phyloP scores from a whole-genome alignment of 1,139 yeast genomes.

The Pichia sp. region DNA sequence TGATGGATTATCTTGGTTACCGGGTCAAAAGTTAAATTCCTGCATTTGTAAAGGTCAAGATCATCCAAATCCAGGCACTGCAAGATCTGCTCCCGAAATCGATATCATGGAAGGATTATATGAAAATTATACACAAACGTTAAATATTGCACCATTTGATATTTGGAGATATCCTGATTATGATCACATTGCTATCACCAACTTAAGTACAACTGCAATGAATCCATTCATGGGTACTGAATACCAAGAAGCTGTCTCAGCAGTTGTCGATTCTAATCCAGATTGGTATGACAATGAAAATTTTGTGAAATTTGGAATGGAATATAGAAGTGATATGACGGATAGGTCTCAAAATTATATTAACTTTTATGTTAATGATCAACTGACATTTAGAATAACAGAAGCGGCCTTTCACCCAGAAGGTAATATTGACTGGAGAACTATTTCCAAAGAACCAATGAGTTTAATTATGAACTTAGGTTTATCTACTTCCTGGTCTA shows the following conservation, averaged over 20 bases:
- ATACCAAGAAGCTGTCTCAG: slow-evolving; percentile 59
- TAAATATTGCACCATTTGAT: slow-evolving; percentile 61
- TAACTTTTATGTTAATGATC: slow-evolving; percentile 63
- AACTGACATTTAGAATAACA: slow-evolving; percentile 50
- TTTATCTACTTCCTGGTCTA: slow-evolving; percentile 60
- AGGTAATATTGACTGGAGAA: slow-evolving; percentile 61
- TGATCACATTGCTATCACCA: slow-evolving; percentile 47
- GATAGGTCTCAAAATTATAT: slow-evolving; percentile 64
- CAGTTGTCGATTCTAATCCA: slow-evolving; percentile 48
- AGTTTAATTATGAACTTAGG: slow-evolving; percentile 56
- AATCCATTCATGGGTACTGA: slow-evolving; percentile 61
- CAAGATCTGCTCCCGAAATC: slow-evolving; percentile 67
- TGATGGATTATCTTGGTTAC: slow-evolving; percentile 59
- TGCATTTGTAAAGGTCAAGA: slow-evolving; percentile 58
- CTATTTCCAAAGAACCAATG: slow-evolving; percentile 64
- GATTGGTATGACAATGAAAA: slow-evolving; percentile 47
- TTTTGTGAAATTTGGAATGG: slow-evolving; percentile 77
- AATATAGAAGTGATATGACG: slow-evolving; percentile 60
- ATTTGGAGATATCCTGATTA: slow-evolving; percentile 65
- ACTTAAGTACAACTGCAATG: slow-evolving; percentile 45
- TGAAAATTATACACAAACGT: slow-evolving; percentile 50
- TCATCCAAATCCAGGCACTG: slow-evolving; percentile 58
- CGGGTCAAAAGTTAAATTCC: slow-evolving; percentile 53
- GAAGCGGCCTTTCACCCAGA: slow-evolving; percentile 52
- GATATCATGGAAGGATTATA: slow-evolving; percentile 60